phyloP scores from a whole-genome alignment of 2,329 filamentous ascomycete species.

The Neofusicoccum parvum region DNA sequence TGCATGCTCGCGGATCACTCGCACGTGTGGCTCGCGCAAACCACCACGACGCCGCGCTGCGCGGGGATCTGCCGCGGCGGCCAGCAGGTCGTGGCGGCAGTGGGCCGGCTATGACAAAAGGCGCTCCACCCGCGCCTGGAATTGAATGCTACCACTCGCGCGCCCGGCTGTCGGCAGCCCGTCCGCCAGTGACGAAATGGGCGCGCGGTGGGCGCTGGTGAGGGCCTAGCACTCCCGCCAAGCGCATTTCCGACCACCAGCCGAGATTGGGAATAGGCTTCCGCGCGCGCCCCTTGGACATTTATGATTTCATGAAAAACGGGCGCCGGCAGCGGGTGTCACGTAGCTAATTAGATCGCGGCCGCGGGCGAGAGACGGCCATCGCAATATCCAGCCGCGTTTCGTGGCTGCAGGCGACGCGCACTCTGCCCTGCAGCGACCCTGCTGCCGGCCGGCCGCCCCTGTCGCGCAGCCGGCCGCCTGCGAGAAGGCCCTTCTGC shows the following conservation, averaged over 20 bases:
- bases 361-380: not conserved
- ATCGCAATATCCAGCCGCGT: slow-evolving; percentile 21
- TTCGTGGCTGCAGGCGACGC: slow-evolving; percentile 11
- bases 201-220: not conserved
- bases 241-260: slow-evolving; percentile 18
- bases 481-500: slow-evolving; percentile 15
- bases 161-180: slow-evolving; percentile 15
- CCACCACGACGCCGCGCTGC: not conserved
- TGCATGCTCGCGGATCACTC: slow-evolving; percentile 17
- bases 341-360: slow-evolving; percentile 14
- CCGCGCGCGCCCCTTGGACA: not conserved
- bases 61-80: not conserved
- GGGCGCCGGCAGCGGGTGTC: slow-evolving; percentile 7
- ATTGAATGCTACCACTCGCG: slow-evolving; percentile 11
- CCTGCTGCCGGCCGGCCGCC: slow-evolving; percentile 6
- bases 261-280: slow-evolving; percentile 15
- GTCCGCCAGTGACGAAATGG: slow-evolving; percentile 8
- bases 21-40: slow-evolving; percentile 2
- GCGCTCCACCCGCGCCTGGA: slow-evolving; percentile 9
- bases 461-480: slow-evolving; percentile 7
- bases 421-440: not conserved
- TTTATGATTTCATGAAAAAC: not conserved
- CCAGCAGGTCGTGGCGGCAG: slow-evolving; percentile 6
- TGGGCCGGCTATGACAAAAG: slow-evolving; percentile 13
- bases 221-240: slow-evolving; percentile 11